Percentiles rank a stretch among this genome's conserved stretches.
Conservation (phyloP, 441 rosid species). For the Pelargonium australe region DNA sequence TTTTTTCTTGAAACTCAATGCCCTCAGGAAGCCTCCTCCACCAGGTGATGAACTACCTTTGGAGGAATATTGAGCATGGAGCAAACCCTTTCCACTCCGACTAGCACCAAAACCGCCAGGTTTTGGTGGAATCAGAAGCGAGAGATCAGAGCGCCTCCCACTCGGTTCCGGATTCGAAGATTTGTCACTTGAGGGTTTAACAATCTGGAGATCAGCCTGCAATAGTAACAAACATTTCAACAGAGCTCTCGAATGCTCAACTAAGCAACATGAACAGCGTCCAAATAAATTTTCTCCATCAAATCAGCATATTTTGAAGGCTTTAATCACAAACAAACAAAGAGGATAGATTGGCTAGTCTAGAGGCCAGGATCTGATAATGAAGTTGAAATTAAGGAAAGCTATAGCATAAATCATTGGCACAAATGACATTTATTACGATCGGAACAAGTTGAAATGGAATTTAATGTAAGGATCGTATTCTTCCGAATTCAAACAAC, state of each 20-base stretch:
- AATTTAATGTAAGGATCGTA: background rate
- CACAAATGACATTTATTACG: background rate
- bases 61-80: conserved; percentile 47
- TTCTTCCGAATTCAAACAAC: background rate
- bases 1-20: conserved; percentile 70
- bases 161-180: conserved; percentile 39
- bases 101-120: conserved; percentile 43
- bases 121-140: conserved; percentile 67
- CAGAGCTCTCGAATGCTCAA: background rate
- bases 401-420: background rate
- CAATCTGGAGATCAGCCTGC: conserved; percentile 35
- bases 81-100: conserved; percentile 44
- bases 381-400: background rate
- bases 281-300: too few relatives aligned
- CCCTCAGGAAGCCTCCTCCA: conserved; percentile 46
- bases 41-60: conserved; percentile 51
- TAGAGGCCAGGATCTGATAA: background rate
- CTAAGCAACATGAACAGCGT: background rate
- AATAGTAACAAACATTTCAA: background rate
- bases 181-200: conserved; percentile 35
- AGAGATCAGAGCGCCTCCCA: conserved; percentile 54
- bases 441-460: background rate
- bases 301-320: background rate
- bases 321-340: background rate
- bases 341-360: background rate